phyloP scores from a whole-genome alignment of 768 basidiomycete species.

The Naganishia randhawae region DNA sequence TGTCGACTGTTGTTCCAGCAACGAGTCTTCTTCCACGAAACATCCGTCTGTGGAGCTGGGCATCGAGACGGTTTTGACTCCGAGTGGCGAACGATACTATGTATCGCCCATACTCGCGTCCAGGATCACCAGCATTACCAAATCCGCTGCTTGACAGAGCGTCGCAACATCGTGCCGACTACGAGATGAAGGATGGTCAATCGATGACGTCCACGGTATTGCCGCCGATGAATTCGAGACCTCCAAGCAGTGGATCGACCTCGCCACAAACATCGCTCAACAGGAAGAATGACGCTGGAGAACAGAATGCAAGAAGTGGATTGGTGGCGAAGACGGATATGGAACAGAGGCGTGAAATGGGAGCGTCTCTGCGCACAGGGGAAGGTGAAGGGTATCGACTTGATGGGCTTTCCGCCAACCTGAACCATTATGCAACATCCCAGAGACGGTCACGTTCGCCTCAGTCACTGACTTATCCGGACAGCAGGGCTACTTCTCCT shows the following conservation, averaged over 20 bases:
- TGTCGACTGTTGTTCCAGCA: not conserved
- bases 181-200: not conserved
- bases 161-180: conserved; percentile 12
- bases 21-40: not conserved
- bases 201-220: not conserved
- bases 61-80: not conserved
- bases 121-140: conserved; percentile 11
- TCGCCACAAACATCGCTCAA: not conserved
- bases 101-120: conserved; percentile 15
- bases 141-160: conserved; percentile 13
- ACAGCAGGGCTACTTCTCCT: conserved; percentile 2
- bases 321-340: not conserved
- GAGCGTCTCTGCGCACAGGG: not conserved
- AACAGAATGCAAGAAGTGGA: not conserved
- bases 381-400: not conserved
- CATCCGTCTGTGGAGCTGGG: not conserved
- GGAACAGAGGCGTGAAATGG: not conserved
- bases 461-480: not conserved
- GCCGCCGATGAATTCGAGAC: not conserved
- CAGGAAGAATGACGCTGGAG: not conserved
- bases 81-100: not conserved
- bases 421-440: not conserved
- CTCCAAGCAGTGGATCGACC: not conserved
- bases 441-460: conserved; percentile 15
- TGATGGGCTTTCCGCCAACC: not conserved